These are phyloP conservation scores for Xylariaceae sp. DNA, from an alignment of 2,329 filamentous ascomycete species.

Conservation along the genomic window DNA sequence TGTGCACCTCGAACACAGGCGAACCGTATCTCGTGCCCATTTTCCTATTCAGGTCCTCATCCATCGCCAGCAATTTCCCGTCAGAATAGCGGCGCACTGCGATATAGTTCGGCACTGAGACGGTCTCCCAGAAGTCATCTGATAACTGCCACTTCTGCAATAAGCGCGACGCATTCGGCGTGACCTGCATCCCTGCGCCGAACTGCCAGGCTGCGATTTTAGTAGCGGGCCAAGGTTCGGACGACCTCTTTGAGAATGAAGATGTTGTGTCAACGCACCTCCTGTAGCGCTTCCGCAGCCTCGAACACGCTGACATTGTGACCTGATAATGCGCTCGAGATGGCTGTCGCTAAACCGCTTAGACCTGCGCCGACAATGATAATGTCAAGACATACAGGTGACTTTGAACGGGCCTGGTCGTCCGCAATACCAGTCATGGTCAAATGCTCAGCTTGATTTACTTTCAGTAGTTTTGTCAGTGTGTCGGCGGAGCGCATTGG, in stretches of 20 bases:
- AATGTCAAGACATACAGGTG: conserved; percentile 29
- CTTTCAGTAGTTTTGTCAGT: not conserved
- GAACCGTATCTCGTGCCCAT: conserved; percentile 50
- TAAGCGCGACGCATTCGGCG: conserved; percentile 45
- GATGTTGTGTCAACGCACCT: conserved; percentile 28
- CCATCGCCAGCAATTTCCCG: conserved; percentile 40
- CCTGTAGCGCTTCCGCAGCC: conserved; percentile 36
- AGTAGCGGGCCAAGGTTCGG: not conserved
- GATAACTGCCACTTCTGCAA: conserved; percentile 48
- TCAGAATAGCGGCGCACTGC: conserved; percentile 51
- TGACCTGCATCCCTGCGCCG: conserved; percentile 50
- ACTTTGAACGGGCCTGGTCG: conserved; percentile 4
- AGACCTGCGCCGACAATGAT: conserved; percentile 41
- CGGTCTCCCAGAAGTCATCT: conserved; percentile 36
- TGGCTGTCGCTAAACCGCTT: conserved; percentile 38
- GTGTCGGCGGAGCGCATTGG: not conserved
- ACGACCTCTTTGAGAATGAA: not conserved
- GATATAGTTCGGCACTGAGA: conserved; percentile 42
- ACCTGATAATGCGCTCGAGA: conserved; percentile 35
- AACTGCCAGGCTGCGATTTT: conserved; percentile 33
- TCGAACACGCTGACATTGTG: conserved; percentile 41
- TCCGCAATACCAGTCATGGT: not conserved
- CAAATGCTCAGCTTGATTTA: not conserved
- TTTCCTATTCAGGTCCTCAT: conserved; percentile 47
- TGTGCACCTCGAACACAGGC: conserved; percentile 56